Evolutionary conservation across 176 grass and related monocot genomes (phyloP), one percentile per base, ranked within the genome.

Genomic region (Aechmea fasciata): DNA sequence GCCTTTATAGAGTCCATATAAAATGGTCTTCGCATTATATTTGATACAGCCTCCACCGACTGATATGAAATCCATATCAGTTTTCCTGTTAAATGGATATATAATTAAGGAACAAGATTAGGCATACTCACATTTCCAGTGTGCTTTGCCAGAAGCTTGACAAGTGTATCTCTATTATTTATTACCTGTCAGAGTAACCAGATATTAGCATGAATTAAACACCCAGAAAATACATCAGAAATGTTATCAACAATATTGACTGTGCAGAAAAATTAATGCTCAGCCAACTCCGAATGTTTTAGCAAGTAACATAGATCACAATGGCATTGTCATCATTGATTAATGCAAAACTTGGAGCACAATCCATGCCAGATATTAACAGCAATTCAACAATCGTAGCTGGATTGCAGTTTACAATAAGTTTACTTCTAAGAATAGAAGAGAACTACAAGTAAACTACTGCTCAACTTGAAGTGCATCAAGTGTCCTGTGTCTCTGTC

Each of bases 71-170:
- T 50, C n/a, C 47, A 11, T 48, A 78, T 70, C 65, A 64, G 79
- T 50, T 75, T 75, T 7, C 41, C 22, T 0, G 5, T 28, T 17
- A 13, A 26, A 19, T 13, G 7, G 15, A 28, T 49, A 69, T 11
- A 59, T 3, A 61, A 28, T 14, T 11, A 77, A 73, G 19, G 61
- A 65, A 74, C 24, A 61, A 48, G 11, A 63, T 81, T 74, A 3
- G 53, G 25, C 79, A 57, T 51, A 65, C 89, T 80, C 80, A 93
- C 94, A 93, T 93, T 93, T 80, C 94, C 87, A 59, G 94, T 99
- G 85, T 99, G 94, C 73, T 84, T 84, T 50, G 84, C 69, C 57
- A 99, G 69, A 84, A 93, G 94, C 84, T 83, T 89, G 54, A 84
- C 77, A 24, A 99, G 77, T 25, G 77, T 87, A 14, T 99, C 84